phyloP scores from a whole-genome alignment of 768 basidiomycete species.

The Mycena filopes region DNA sequence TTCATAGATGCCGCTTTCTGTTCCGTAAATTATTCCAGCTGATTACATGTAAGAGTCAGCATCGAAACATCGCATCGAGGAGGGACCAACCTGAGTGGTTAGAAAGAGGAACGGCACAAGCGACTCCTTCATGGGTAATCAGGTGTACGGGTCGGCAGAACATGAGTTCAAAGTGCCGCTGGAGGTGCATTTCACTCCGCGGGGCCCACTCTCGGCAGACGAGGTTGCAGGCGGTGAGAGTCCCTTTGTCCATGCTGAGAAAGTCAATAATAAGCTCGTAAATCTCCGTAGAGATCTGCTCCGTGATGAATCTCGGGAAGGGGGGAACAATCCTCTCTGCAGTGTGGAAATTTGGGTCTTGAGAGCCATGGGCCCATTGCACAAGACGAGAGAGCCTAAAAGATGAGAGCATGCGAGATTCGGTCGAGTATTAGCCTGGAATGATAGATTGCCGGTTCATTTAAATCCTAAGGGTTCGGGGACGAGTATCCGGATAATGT shows the following conservation, averaged over 20 bases:
- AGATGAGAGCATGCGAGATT: too few species aligned
- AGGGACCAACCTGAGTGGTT: constrained; percentile 8
- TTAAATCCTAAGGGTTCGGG: too few species aligned
- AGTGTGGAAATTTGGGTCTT: too few species aligned
- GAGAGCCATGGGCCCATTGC: too few species aligned
- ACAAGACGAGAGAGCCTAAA: too few species aligned
- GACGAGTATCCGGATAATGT: too few species aligned
- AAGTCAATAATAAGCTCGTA: constrained; percentile 15
- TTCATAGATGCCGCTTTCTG: constrained; percentile 24
- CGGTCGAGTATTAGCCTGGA: too few species aligned
- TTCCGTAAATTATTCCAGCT: constrained; percentile 17
- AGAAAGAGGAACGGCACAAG: too few species aligned
- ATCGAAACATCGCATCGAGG: neutral
- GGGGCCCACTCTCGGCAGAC: constrained; percentile 22
- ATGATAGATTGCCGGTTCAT: too few species aligned
- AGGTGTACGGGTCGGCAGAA: constrained; percentile 17
- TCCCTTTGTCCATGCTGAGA: neutral
- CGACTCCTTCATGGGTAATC: constrained; percentile 4
- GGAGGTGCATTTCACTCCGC: constrained; percentile 19
- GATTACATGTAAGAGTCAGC: too few species aligned
- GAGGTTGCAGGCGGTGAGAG: constrained; percentile 5
- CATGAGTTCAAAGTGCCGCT: neutral
- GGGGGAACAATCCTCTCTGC: neutral
- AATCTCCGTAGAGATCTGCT: constrained; percentile 12
- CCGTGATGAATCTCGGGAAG: neutral